Evolutionary conservation across 2,329 filamentous ascomycete species (phyloP).

Genomic region (Myriangium duriaei): DNA sequence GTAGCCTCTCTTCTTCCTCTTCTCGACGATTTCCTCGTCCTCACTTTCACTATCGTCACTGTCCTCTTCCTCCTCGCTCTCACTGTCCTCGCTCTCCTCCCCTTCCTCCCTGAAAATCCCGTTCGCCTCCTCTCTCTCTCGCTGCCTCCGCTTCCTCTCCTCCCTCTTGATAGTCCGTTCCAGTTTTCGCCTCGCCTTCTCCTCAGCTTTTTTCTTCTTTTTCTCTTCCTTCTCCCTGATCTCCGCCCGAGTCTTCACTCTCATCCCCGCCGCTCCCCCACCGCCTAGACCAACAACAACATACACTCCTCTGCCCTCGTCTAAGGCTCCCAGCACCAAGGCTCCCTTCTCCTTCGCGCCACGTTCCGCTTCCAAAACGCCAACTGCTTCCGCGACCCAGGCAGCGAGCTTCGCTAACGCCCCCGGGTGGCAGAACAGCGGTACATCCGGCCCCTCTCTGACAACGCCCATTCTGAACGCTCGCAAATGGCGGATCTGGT

Average conservation of each 20-base stretch:
- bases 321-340: slow-evolving; percentile 78
- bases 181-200: slow-evolving; percentile 27
- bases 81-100: slow-evolving; percentile 34
- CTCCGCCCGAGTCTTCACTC: slow-evolving; percentile 26
- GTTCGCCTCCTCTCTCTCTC: slow-evolving; percentile 50
- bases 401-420: slow-evolving; percentile 86
- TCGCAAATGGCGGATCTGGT: slow-evolving; percentile 81
- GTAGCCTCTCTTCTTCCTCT: slow-evolving; percentile 48
- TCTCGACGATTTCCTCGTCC: slow-evolving; percentile 43
- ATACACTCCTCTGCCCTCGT: slow-evolving; percentile 78
- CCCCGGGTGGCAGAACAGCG: slow-evolving; percentile 84
- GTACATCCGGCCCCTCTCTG: slow-evolving; percentile 83
- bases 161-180: slow-evolving; percentile 46
- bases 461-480: slow-evolving; percentile 93
- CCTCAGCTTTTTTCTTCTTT: slow-evolving; percentile 48
- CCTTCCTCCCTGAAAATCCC: slow-evolving; percentile 33
- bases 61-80: slow-evolving; percentile 37
- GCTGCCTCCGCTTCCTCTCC: slow-evolving; percentile 43
- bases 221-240: slow-evolving; percentile 48
- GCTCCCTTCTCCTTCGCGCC: slow-evolving; percentile 57
- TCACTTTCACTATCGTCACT: slow-evolving; percentile 19
- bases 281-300: slow-evolving; percentile 87
- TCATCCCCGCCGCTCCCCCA: slow-evolving; percentile 56
- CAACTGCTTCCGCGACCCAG: slow-evolving; percentile 87
- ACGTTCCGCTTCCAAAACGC: slow-evolving; percentile 75